Evolutionary conservation across 345 rosid species (phyloP), one percentile per base, ranked within the genome.

Genomic region (Laguncularia racemosa): DNA sequence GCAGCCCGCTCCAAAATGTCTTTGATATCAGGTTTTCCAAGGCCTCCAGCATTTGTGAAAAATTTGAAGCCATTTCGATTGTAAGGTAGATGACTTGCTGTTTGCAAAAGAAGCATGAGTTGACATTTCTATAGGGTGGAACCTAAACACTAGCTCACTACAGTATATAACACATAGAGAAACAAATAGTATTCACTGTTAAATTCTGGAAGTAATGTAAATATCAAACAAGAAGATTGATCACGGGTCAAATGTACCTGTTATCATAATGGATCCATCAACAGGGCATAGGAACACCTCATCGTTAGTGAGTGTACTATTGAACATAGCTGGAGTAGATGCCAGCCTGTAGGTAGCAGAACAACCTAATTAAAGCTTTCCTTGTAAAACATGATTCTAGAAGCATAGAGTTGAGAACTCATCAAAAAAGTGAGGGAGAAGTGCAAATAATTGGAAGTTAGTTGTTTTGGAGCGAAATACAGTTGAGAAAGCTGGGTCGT

Each of bases 271-370:
- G 76, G 96, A 93, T 52, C 99, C 99, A 71, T 93, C 99, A 61
- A 73, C 95, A 21, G 99, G 99, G 70, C 99, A 93, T 57, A 81
- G 60, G 71, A 78, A 70, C 20, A 76, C 57, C 19, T 85, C 84
- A 57, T 82, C 84, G 64, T 78, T 78, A 5, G 95, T 84, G 55
- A 93, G 78, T 18, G 99, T 84, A 75, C 99, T 81, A 73, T 89
- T 89, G 71, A 89, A 93, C 99, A 93, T 93, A 56, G 99, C 99
- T n/a, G 99, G 99, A 50, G 99, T 93, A 55, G 99, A 93, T 50
- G 99, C 95, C 75, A 93, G 75, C 61, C 97, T 93, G 65, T 50
- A 73, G 53, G 65, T 50, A 73, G 55, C 40, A 63, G 53, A 2
- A 51, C 6, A 47, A 61, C 49, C 16, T 11, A 54, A 26, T 60